phyloP scores from a whole-genome alignment of 805 yeast genomes.

The Dipodascus albidus region DNA sequence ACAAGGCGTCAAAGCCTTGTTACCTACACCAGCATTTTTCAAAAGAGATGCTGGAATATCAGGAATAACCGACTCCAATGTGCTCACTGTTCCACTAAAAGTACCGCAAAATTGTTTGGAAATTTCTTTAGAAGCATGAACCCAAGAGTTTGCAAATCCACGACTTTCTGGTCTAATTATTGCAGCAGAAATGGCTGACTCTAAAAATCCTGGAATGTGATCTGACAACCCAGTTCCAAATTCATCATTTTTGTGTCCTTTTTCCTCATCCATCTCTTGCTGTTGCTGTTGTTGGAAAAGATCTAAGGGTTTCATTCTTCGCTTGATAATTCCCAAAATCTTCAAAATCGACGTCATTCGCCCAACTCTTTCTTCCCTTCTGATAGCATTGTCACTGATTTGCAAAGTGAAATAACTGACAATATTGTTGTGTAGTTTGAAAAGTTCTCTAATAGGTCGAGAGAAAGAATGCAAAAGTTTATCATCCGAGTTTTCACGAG shows the following conservation, averaged over 20 bases:
- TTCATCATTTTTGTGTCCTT: constrained; percentile 6
- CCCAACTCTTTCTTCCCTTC: constrained; percentile 47
- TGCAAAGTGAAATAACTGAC: constrained; percentile 53
- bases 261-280: constrained; percentile 29
- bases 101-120: constrained; percentile 11
- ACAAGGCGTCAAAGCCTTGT: constrained; percentile 57
- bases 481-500: constrained; percentile 11
- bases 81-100: neutral
- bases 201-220: constrained; percentile 71
- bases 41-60: constrained; percentile 14
- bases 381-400: constrained; percentile 49
- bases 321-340: constrained; percentile 50
- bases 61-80: constrained; percentile 20
- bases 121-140: constrained; percentile 37
- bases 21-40: constrained; percentile 8
- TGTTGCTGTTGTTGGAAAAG: constrained; percentile 25
- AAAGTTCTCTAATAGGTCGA: constrained; percentile 49
- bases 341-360: constrained; percentile 59
- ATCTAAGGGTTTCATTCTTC: constrained; percentile 52
- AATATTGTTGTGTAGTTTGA: constrained; percentile 57
- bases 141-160: constrained; percentile 58
- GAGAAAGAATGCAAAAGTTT: constrained; percentile 47
- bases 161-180: constrained; percentile 76
- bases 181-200: constrained; percentile 63
- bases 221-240: constrained; percentile 12